Percentiles rank a stretch among this genome's conserved stretches.
phyloP scores from a whole-genome alignment of 148 eudicot species.

The Linanthus parryae region DNA sequence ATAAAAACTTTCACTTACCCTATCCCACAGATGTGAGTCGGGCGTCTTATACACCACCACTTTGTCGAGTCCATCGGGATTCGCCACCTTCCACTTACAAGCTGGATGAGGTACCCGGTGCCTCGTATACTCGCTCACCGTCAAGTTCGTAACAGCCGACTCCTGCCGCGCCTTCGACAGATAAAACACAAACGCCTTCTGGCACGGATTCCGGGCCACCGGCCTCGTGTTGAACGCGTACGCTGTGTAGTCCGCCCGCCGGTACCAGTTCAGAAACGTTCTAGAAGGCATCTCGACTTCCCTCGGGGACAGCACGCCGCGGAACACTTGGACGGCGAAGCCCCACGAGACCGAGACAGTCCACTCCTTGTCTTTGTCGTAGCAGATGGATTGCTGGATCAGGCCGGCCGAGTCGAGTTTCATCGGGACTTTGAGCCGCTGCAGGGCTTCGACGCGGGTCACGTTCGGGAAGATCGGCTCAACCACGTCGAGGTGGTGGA shows the following conservation, averaged over 20 bases:
- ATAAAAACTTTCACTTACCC: slow-evolving; percentile 46
- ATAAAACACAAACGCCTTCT: slow-evolving; percentile 81
- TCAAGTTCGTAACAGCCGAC: slow-evolving; percentile 30
- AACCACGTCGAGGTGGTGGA: slow-evolving; percentile 91
- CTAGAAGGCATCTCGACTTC: slow-evolving; percentile 94
- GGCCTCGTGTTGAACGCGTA: slow-evolving; percentile 93
- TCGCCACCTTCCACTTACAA: slow-evolving; percentile 64
- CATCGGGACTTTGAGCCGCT: slow-evolving; percentile 51
- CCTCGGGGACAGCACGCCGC: slow-evolving; percentile 74
- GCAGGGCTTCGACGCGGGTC: slow-evolving; percentile 57
- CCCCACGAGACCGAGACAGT: slow-evolving; percentile 91
- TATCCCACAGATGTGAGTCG: slow-evolving; percentile 75
- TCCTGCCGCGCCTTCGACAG: slow-evolving; percentile 36
- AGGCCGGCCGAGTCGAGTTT: slow-evolving; percentile 74
- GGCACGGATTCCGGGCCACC: slow-evolving; percentile 62
- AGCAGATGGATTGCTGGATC: slow-evolving; percentile 89
- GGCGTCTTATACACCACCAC: slow-evolving; percentile 58
- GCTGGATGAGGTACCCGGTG: slow-evolving; percentile 51
- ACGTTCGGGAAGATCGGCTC: slow-evolving; percentile 84
- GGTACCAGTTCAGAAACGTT: slow-evolving; percentile 92
- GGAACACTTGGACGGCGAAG: slow-evolving; percentile 65
- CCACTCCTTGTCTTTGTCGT: slow-evolving; percentile 53
- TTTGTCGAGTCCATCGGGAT: slow-evolving; percentile 43
- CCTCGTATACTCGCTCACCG: slow-evolving; percentile 55
- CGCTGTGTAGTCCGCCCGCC: slow-evolving; percentile 70